A percentile compares a stretch with the other conserved stretches of the same genome.
These are phyloP conservation scores for Medicago truncatula DNA, from an alignment of 306 rosid genomes.

Conservation along the genomic window MtrunA17r5.0-ANR NC_053047.1:32883501-32884000, in stretches of 20 bases:
- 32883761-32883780: constrained; percentile 88
- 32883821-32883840: constrained; percentile 86
- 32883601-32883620: constrained; percentile 71
- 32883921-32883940: background rate
- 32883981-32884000: constrained; percentile 52
- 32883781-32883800: constrained; percentile 90
- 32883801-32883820: constrained; percentile 73
- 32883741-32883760: constrained; percentile 15
- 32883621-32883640: constrained; percentile 76
- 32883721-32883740: constrained; percentile 4
- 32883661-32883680: constrained; percentile 70
- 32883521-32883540: background rate
- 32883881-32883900: constrained; percentile 24
- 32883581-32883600: constrained; percentile 14
- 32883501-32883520: constrained; percentile 63
- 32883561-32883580: constrained; percentile 22
- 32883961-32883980: constrained; percentile 80
- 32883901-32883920: background rate
- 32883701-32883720: constrained; percentile 7
- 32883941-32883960: constrained; percentile 53
- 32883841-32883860: constrained; percentile 59
- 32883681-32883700: background rate
- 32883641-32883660: constrained; percentile 82
- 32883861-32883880: background rate
- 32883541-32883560: constrained; percentile 15